Base-by-base conservation (phyloP, 768 basidiomycete species). In the Lactarius evosmus region DNA sequence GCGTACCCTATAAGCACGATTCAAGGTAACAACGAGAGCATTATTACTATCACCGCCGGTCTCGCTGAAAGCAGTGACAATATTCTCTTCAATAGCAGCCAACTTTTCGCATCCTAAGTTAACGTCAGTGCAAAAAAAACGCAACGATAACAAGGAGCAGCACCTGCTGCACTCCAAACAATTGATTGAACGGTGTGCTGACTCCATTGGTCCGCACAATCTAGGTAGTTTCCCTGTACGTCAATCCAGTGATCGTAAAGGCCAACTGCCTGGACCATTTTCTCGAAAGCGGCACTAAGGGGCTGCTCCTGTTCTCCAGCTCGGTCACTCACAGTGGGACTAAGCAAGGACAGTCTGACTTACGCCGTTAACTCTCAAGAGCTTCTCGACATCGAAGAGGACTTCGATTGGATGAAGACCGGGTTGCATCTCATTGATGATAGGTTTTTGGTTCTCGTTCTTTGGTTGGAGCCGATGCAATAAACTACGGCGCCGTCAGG, bases 331-430 rank as follows among this genome's bases (percentile, higher is more conserved):
- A 51, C 29, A 51, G 5, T 36, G 49, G 8, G 29, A 30, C 22
- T 19, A 36, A 29, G 30, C 50, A 19, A 54, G 58, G 19, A 56
- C 62, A 57, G 66, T 8, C 36, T 14, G 22, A 69, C 79, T 27
- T 71, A 89, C 89, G 72, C 84, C 82, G 70, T 80, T 75, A 11
- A 87, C 83, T 46, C 85, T 82, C 58, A 91, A 74, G n/a, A 93
- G 79, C 72, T 93, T 93, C 70, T 81, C 80, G 14, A 89, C 84
- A 71, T 93, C 92, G 69, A 81, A 87, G 46, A 93, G 78, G 41
- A 92, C 79, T 72, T 93, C 91, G 4, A 85, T 77, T 16, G 91
- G 89, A 67, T 91, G 86, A 40, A 90, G 77, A 69, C 89, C 83
- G 4, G 87, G 82, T 70, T 93, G 89, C 12, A 91, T 81, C 74